Evolutionary conservation across 306 rosid species (phyloP).

Genomic region (Pueraria montana): DNA sequence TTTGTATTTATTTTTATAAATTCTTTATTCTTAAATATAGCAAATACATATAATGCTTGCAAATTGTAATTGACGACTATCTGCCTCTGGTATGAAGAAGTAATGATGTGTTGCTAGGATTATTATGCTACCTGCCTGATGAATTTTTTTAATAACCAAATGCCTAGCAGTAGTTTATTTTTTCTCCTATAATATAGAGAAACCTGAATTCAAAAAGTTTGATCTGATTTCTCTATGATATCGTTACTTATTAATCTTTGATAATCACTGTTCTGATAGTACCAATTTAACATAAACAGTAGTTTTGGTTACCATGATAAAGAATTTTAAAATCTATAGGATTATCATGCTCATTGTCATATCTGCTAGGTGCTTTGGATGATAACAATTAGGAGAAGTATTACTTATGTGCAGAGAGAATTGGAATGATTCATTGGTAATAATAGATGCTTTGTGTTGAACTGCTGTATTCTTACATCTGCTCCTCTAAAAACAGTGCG

Average conservation of each 20-base stretch:
- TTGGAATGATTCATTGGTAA: slow-evolving; percentile 13
- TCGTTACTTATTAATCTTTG: background rate
- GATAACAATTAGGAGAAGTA: background rate
- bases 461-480: slow-evolving; percentile 17
- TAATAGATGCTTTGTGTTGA: slow-evolving; percentile 4
- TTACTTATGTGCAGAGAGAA: slow-evolving; percentile 13
- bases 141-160: background rate
- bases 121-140: slow-evolving; percentile 5
- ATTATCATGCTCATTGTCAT: background rate
- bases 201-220: background rate
- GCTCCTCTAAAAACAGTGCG: background rate
- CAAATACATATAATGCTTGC: background rate
- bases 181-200: slow-evolving; percentile 24
- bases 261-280: background rate
- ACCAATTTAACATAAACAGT: slow-evolving; percentile 8
- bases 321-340: slow-evolving; percentile 10
- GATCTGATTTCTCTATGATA: slow-evolving; percentile 32
- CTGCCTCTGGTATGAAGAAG: slow-evolving; percentile 13
- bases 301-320: slow-evolving; percentile 24
- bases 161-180: slow-evolving; percentile 27
- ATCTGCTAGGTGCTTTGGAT: slow-evolving; percentile 8
- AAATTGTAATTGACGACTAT: background rate
- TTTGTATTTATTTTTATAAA: slow-evolving; percentile 16
- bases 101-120: slow-evolving; percentile 7
- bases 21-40: background rate